Percentiles rank a stretch among this genome's conserved stretches.
phyloP scores from a whole-genome alignment of 331 rosid genomes.

The Spiraea crenata region DNA sequence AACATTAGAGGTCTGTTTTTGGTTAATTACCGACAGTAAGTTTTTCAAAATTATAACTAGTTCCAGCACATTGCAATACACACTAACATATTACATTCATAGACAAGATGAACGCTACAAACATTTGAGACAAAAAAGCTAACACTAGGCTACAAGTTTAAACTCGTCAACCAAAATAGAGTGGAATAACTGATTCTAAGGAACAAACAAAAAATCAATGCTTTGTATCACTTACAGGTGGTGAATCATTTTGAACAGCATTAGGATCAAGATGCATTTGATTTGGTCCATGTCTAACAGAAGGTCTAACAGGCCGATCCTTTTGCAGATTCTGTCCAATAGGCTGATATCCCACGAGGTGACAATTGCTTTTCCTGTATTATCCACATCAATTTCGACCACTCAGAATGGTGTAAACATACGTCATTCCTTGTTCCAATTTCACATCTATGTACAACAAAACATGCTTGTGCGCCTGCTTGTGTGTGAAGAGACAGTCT shows the following conservation, averaged over 20 bases:
- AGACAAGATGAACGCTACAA: not conserved
- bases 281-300: constrained; percentile 30
- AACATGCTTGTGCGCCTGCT: not conserved
- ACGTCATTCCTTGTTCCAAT: constrained; percentile 7
- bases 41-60: not conserved
- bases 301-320: constrained; percentile 28
- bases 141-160: not conserved
- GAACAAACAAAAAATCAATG: constrained; percentile 1
- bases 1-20: not conserved
- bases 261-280: constrained; percentile 33
- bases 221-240: constrained; percentile 25
- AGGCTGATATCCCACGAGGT: constrained; percentile 65
- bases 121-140: not conserved
- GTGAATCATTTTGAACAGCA: constrained; percentile 19
- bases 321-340: constrained; percentile 29
- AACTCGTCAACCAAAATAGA: constrained; percentile 2
- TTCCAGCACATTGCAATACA: not conserved
- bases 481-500: not conserved
- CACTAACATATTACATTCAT: not conserved
- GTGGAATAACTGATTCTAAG: not conserved
- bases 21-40: not conserved
- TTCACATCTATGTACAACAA: not conserved
- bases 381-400: constrained; percentile 37
- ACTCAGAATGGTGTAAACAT: constrained; percentile 27
- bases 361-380: constrained; percentile 78